phyloP scores from a whole-genome alignment of 2,329 filamentous ascomycete genomes.

The Didymella glomerata region DNA sequence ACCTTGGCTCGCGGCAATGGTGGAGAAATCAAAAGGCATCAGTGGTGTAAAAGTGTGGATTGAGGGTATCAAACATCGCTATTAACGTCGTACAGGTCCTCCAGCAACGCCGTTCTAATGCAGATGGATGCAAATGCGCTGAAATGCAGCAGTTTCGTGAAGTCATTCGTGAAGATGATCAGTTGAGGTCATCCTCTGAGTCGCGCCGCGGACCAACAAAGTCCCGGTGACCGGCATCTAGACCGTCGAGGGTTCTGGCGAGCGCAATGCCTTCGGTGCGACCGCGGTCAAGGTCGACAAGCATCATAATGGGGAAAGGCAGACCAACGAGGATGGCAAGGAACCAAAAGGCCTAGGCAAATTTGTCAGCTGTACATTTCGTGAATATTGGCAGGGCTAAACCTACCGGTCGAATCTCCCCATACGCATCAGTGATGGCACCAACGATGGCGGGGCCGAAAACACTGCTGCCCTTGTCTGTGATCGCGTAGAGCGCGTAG shows the following conservation, averaged over 20 bases:
- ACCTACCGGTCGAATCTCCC: conserved; percentile 58
- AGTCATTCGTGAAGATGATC: neutral
- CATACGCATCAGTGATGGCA: conserved; percentile 79
- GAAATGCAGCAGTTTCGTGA: neutral
- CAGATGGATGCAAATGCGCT: neutral
- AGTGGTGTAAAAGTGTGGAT: neutral
- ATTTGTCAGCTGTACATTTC: neutral
- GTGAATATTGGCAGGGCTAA: neutral
- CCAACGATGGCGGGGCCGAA: conserved; percentile 96
- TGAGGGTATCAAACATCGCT: conserved; percentile 5
- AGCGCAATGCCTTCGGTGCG: conserved; percentile 54
- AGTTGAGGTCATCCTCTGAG: neutral
- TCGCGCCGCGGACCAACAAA: neutral
- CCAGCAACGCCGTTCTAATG: conserved; percentile 1
- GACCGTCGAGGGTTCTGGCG: conserved; percentile 48
- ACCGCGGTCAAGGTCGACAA: conserved; percentile 78
- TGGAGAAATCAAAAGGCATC: neutral
- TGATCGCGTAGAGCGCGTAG: conserved; percentile 95
- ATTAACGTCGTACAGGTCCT: neutral
- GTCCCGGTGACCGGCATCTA: conserved; percentile 15
- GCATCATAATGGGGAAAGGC: conserved; percentile 83
- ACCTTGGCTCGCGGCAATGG: neutral
- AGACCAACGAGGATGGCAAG: conserved; percentile 83
- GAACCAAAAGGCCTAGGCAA: conserved; percentile 81
- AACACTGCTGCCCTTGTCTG: conserved; percentile 92